Evolutionary conservation across 129 eudicot species (phyloP), one percentile per base, ranked within the genome.

Genomic region (Helianthus tuberosus): DNA sequence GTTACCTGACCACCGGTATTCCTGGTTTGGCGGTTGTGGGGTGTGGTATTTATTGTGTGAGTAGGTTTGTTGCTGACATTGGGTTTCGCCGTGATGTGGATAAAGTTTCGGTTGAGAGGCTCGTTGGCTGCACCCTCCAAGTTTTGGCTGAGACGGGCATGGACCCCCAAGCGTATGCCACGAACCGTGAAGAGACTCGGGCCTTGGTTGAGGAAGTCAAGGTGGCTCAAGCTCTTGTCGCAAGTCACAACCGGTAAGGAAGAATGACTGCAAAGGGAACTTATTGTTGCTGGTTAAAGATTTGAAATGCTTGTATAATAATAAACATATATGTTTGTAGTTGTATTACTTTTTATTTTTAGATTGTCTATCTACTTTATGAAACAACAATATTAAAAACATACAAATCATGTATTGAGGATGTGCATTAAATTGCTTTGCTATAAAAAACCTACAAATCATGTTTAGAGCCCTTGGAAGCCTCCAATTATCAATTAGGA

Each of bases 11-110:
- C 9, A 71, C 92, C 5, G 80, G 94, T 69, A 73, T 77, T 77
- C 64, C 83, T 2, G 97, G 97, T n/a, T 65, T 95, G 74, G 81
- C 96, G 2, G 95, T 77, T 41, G 86, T 91, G 64, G 90, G 96
- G 57, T 93, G 89, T 72, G 96, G 96, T 10, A 82, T 87, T 13
- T 91, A 91, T 71, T 91, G 96, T 65, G 17, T 87, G 23, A 85
- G 94, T 79, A 83, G 98, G 77, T 51, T 78, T 50, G 88, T 88
- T 38, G 80, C 93, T 1, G 97, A 94, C 46, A 94, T 90, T 43
- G 98, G 97, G 62, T 73, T 94, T 11, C 80, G 97, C 0, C 86
- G 91, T 69, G 98, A 94, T 83, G 96, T 88, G 62, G 82, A 54
- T 48, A 94, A 90, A 57, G 71, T 90, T 53, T 81, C 93, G 0